These are phyloP conservation scores for Seiridium unicorne DNA, from an alignment of 2,329 filamentous ascomycete species.

Conservation along the genomic window DNA sequence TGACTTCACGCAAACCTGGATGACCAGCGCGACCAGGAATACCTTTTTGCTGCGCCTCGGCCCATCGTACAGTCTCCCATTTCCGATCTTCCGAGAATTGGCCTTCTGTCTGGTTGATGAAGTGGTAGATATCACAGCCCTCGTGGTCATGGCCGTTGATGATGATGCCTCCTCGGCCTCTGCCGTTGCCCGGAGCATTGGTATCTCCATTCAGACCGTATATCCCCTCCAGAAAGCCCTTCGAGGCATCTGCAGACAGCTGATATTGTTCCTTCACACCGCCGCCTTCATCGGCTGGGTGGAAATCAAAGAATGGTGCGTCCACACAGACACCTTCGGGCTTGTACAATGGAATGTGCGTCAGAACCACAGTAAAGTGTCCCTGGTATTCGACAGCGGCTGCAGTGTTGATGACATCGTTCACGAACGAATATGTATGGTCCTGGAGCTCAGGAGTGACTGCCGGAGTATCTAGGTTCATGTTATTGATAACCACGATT, in stretches of 20 bases:
- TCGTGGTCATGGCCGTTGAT: constrained; percentile 94
- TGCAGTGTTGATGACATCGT: constrained; percentile 63
- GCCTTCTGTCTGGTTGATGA: constrained; percentile 61
- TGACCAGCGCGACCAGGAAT: constrained; percentile 41
- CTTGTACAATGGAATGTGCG: constrained; percentile 91
- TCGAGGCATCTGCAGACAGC: constrained; percentile 69
- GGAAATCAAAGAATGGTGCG: constrained; percentile 78
- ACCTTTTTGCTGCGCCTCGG: constrained; percentile 37
- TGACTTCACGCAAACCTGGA: constrained; percentile 80
- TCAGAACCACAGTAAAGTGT: constrained; percentile 80
- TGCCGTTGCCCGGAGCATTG: constrained; percentile 57
- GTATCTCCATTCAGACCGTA: constrained; percentile 71
- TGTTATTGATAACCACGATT: constrained; percentile 83
- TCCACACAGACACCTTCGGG: constrained; percentile 79
- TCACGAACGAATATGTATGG: constrained; percentile 75
- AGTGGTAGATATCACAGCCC: constrained; percentile 89
- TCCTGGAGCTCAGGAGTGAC: constrained; percentile 65
- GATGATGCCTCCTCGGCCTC: constrained; percentile 73
- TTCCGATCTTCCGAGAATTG: constrained; percentile 35
- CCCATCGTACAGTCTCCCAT: constrained; percentile 52
- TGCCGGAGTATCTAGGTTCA: constrained; percentile 89
- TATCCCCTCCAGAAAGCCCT: constrained; percentile 78
- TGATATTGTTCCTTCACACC: constrained; percentile 90
- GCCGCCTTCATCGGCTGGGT: constrained; percentile 60
- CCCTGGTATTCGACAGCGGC: constrained; percentile 59